Conservation (phyloP, 2,329 filamentous ascomycete species). For the Nigrospora oryzae region DNA sequence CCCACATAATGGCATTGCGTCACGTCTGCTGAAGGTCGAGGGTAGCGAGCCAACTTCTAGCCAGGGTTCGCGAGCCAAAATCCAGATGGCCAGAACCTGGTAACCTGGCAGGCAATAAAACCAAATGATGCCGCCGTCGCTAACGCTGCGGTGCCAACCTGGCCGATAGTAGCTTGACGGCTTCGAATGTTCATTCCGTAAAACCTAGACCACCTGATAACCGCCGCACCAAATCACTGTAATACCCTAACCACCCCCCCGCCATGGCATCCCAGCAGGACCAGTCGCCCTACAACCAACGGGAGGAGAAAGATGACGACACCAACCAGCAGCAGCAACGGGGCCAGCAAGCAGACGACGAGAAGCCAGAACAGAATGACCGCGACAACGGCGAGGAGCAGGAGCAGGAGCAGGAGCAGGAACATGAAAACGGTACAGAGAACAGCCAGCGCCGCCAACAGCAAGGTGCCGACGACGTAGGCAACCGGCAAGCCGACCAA, state of each 20-base stretch:
- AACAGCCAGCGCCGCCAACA: neutral
- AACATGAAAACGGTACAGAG: neutral
- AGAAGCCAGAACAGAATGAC: conserved; percentile 3
- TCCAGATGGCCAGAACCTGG: too few species aligned
- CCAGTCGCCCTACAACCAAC: neutral
- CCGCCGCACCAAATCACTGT: too few species aligned
- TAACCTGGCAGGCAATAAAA: too few species aligned
- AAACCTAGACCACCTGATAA: too few species aligned
- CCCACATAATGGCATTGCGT: conserved; percentile 7
- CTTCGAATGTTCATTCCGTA: too few species aligned
- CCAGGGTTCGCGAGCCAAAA: too few species aligned
- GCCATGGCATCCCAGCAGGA: conserved; percentile 1
- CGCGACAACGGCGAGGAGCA: neutral
- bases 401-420: neutral
- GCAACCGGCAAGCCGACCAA: neutral
- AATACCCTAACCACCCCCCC: neutral
- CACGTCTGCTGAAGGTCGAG: conserved; percentile 5
- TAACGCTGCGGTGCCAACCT: too few species aligned
- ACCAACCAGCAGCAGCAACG: conserved; percentile 6
- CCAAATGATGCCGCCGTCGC: too few species aligned
- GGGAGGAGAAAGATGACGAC: neutral
- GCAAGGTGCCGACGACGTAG: conserved; percentile 8
- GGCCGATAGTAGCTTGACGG: too few species aligned
- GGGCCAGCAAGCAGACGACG: conserved; percentile 4
- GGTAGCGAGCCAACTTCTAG: too few species aligned